Evolutionary conservation across 805 yeast genomes (phyloP).

Genomic region (Yarrowia sp.): DNA sequence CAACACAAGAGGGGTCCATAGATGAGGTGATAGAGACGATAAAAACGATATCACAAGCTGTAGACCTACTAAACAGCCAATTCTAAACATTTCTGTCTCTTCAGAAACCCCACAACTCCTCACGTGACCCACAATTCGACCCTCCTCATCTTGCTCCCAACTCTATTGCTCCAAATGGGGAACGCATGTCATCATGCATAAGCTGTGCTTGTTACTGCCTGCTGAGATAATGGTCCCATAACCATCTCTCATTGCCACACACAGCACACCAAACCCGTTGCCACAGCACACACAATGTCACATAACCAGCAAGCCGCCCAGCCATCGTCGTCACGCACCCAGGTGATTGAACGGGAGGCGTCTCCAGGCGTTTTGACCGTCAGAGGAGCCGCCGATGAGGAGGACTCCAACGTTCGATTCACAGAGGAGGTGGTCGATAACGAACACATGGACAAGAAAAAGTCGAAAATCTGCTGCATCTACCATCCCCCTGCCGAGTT

Average conservation of each 20-base stretch:
- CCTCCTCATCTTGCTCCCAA: not conserved
- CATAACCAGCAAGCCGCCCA: conserved; percentile 29
- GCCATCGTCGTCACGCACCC: conserved; percentile 22
- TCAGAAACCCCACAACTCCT: not conserved
- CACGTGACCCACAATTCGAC: not conserved
- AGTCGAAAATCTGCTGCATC: conserved; percentile 87
- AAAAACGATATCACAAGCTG: too few species aligned
- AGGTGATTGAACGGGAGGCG: conserved; percentile 18
- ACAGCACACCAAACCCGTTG: not conserved
- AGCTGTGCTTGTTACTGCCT: not conserved
- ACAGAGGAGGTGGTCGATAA: conserved; percentile 86
- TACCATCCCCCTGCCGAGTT: conserved; percentile 52
- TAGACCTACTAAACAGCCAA: not conserved
- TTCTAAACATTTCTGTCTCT: not conserved
- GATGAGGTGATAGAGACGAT: too few species aligned
- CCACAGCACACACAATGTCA: conserved; percentile 6
- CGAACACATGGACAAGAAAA: conserved; percentile 86
- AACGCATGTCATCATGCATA: conserved; percentile 7
- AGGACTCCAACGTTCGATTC: conserved; percentile 68
- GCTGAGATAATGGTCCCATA: conserved; percentile 8
- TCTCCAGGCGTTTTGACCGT: conserved; percentile 17
- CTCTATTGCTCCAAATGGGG: conserved; percentile 8
- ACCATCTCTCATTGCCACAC: conserved; percentile 7
- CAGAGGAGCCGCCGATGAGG: conserved; percentile 24
- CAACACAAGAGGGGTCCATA: too few species aligned